Evolutionary conservation across 2,329 filamentous ascomycete genomes (phyloP), one percentile per base, ranked within the genome.

Genomic region (Onygenales sp.): DNA sequence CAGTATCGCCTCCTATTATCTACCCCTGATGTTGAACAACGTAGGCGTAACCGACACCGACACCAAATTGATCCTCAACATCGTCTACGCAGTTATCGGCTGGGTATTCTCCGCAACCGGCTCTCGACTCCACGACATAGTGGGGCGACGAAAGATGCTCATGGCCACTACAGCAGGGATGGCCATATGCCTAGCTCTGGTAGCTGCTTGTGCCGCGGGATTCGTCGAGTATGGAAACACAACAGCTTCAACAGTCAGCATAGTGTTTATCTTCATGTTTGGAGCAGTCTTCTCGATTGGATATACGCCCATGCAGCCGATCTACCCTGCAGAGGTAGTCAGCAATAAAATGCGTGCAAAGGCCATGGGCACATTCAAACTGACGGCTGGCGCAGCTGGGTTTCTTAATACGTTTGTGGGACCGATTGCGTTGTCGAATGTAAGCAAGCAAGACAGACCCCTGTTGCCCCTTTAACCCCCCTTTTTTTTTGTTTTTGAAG

Each of bases 291-390:
- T 57, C 44, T 49, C 53, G 31, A 43, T 55, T 58, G 68, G 42
- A 61, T 70, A 38, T 67, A 67, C 33, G 59, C 65, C 44, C 42
- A 52, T 45, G 51, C 46, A 50, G 32, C 46, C 46, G 13, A 50
- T 50, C 14, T 79, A 78, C 63, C 76, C 76, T 0, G 76, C 77
- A 45, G 77, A 80, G 58, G 75, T 77, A 5, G 66, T 79, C 11
- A 74, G 71, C 17, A 79, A 76, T 58, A 75, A 79, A 62, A 76
- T 77, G 62, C 70, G 78, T 50, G 77, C 75, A 52, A 79, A 80
- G 64, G 77, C 77, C 27, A 78, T 79, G 72, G 76, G 73, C 1
- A 73, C 78, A 56, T 60, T 57, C 43, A 57, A 58, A 14, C 51
- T 60, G 8, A 56, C 55, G 5, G 55, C 57, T 21, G 46, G 46